Evolutionary conservation across 2,329 filamentous ascomycete species (phyloP), one percentile per base, ranked within the genome.

Genomic region (Penicillium sp.): DNA sequence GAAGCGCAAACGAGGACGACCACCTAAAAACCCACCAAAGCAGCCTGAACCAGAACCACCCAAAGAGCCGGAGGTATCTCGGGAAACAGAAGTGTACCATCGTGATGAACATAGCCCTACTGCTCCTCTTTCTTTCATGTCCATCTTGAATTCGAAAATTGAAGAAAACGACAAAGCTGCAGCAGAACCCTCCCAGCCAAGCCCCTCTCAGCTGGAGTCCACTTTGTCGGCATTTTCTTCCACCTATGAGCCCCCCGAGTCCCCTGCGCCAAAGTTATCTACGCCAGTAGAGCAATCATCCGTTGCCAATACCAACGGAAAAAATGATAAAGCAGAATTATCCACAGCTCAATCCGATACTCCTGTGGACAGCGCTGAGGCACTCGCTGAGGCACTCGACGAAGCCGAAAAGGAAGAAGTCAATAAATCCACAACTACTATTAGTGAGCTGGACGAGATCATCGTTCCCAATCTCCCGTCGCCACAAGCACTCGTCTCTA

Each of bases 391-490:
- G 8, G n/a, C 16, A 37, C 9, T 19, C 8, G n/a, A 14, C 12
- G 11, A 47, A 12, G 14, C 25, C 14, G 26, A 41, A 26, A 31
- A 36, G 10, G 25, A 33, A n/a, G 35, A 50, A 11, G 17, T 26
- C 26, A 35, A 28, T n/a, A 19, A 26, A n/a, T 11, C 17, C 33
- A n/a, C 22, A 26, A 33, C 16, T 10, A 30, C 49, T 9, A 16
- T 28, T 7, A 33, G 41, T 25, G 47, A 47, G n/a, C 25, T 19
- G 6, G 55, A 55, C 14, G 64, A 68, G 35, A 64, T 73, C 7
- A 63, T 71, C 28, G 47, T 76, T 12, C 44, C 56, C 4, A 56
- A 69, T n/a, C 63, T 76, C 14, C 53, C 58, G 0, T 62, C 64
- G 0, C 75, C 73, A 8, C 56, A 26, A 4, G 57, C 58, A 12